Evolutionary conservation across 345 rosid species (phyloP), one percentile per base, ranked within the genome.

Genomic region (Punica granatum): DNA sequence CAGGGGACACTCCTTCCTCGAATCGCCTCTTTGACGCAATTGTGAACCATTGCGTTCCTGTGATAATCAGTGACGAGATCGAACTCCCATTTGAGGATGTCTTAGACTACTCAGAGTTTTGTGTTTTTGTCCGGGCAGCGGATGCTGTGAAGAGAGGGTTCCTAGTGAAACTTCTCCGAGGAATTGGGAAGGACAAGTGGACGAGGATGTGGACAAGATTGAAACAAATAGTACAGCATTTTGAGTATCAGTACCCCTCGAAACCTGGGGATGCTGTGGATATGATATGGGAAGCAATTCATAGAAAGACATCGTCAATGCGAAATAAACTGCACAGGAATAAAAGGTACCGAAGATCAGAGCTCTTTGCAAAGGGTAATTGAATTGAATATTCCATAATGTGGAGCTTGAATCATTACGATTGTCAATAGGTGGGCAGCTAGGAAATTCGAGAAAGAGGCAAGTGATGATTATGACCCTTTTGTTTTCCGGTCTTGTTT

Each of bases 1-100:
- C 96, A 0, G 98, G 98, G 19, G 98, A 93, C 60, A 93, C 94
- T 36, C 98, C 98, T 36, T 90, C 98, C 63, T 90, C 98, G 10
- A 90, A 90, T 74, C 97, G 97, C 68, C 92, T 93, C 46, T 93
- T 90, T 58, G 97, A 93, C 67, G 84, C 96, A 61, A 86, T 90
- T 21, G 96, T 76, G 65, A 90, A 82, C 78, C 94, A 89, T 66
- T 90, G 98, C 53, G 87, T 90, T 60, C 97, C 98, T 13, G 96
- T 93, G 75, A 84, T 90, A 15, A 83, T 93, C 71, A 90, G 98
- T 23, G 98, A 93, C 64, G 81, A 82, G 35, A 87, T 87, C 44
- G 97, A 90, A 82, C 81, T 93, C 63, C 97, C 98, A 28, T 93
- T 78, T 69, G 98, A 93, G 77, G 96, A 93, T 75, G 83, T 87